Evolutionary conservation across 192 early-diverging fungal species (phyloP).

Genomic region (Backusella circina): DNA sequence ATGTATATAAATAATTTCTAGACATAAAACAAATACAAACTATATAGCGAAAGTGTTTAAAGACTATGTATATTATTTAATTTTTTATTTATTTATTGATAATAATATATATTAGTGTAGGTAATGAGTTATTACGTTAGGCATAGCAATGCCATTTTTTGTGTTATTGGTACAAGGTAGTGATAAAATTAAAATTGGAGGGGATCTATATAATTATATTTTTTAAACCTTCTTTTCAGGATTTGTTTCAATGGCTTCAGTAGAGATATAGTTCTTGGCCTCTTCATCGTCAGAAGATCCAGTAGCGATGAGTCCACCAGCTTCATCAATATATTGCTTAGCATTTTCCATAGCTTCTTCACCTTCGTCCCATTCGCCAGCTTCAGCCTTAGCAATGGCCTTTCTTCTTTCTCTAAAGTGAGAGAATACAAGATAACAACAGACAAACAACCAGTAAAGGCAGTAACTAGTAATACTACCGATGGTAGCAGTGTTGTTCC

Average conservation of each 20-base stretch:
- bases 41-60: background rate
- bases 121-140: background rate
- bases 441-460: slow-evolving; percentile 71
- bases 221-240: background rate
- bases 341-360: slow-evolving; percentile 26
- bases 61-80: background rate
- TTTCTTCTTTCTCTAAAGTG: slow-evolving; percentile 34
- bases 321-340: slow-evolving; percentile 7
- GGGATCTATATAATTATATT: background rate
- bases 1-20: too few relatives aligned
- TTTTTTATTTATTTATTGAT: background rate
- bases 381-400: slow-evolving; percentile 6
- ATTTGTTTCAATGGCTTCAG: background rate
- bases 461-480: slow-evolving; percentile 76
- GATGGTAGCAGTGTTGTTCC: slow-evolving; percentile 71
- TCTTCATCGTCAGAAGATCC: background rate
- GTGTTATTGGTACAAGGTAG: background rate
- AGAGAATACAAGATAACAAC: slow-evolving; percentile 43
- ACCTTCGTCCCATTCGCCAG: slow-evolving; percentile 12
- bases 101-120: background rate
- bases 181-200: slow-evolving; percentile 1
- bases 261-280: background rate
- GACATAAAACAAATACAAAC: too few relatives aligned
- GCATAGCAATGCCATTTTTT: background rate
- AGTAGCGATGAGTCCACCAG: slow-evolving; percentile 12